Percentiles rank a stretch among this genome's conserved stretches.
Evolutionary conservation across 768 basidiomycete genomes (phyloP).

Genomic region (Lactifluus hygrophoroides): DNA sequence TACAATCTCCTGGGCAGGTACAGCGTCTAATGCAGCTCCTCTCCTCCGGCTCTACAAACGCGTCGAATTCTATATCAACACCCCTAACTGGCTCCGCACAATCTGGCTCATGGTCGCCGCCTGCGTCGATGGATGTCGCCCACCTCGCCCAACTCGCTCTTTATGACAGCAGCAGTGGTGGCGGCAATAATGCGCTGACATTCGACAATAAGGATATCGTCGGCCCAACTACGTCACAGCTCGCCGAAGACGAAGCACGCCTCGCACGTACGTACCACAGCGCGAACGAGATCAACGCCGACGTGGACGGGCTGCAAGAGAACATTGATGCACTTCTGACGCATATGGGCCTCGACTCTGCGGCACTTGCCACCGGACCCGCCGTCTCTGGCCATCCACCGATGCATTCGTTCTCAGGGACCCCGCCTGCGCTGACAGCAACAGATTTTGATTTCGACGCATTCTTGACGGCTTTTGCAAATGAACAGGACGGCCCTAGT

Average conservation of each 20-base stretch:
- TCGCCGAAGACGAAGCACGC: slow-evolving; percentile 32
- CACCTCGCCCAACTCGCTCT: slow-evolving; percentile 24
- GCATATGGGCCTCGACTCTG: slow-evolving; percentile 56
- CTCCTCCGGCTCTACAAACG: slow-evolving; percentile 5
- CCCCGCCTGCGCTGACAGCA: not conserved
- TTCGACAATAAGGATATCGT: slow-evolving; percentile 26
- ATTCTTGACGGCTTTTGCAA: slow-evolving; percentile 27
- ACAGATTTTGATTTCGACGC: slow-evolving; percentile 19
- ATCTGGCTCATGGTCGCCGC: slow-evolving; percentile 12
- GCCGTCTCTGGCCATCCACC: slow-evolving; percentile 22
- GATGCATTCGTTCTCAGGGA: slow-evolving; percentile 18
- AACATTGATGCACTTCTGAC: slow-evolving; percentile 68
- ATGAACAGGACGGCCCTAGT: slow-evolving; percentile 27
- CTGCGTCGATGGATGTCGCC: slow-evolving; percentile 17
- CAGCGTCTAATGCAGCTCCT: slow-evolving; percentile 25
- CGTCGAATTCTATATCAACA: not conserved
- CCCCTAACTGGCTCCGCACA: slow-evolving; percentile 2
- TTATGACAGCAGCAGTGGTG: slow-evolving; percentile 13
- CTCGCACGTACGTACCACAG: slow-evolving; percentile 51
- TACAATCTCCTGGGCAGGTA: slow-evolving; percentile 24
- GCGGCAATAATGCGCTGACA: slow-evolving; percentile 18
- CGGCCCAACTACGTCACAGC: slow-evolving; percentile 25
- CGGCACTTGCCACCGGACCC: slow-evolving; percentile 21
- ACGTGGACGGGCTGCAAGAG: slow-evolving; percentile 60
- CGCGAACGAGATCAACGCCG: slow-evolving; percentile 57